Percentiles rank a stretch among this genome's conserved stretches.
These are phyloP conservation scores for Pseudisothecium myosuroides DNA, from an alignment of 225 moss, liverwort and hornwort genomes.

Conservation along the genomic window DNA sequence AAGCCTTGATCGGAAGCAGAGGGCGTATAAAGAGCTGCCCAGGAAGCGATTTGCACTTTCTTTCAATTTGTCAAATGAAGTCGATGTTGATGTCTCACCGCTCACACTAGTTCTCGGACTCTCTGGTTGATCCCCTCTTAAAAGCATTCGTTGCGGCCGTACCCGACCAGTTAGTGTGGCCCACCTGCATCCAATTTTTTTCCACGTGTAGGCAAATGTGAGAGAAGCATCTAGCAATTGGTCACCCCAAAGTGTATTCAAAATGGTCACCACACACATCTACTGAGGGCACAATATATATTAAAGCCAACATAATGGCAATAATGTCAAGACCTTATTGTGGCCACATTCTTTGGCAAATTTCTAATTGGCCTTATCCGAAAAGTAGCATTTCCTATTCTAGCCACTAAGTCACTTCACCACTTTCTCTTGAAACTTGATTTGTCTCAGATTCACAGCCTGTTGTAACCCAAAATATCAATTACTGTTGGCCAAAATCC, in stretches of 20 bases:
- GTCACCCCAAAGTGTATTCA: neutral
- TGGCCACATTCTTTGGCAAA: neutral
- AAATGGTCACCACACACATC: neutral
- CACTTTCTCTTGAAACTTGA: neutral
- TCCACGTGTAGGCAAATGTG: neutral
- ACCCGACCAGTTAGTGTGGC: conserved; percentile 83
- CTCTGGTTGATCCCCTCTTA: conserved; percentile 21
- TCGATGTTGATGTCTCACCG: neutral
- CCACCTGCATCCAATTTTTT: conserved; percentile 55
- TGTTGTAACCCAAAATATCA: neutral
- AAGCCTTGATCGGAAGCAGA: conserved; percentile 57
- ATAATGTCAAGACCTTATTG: neutral
- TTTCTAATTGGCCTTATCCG: neutral
- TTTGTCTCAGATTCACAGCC: neutral
- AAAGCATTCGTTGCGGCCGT: conserved; percentile 66
- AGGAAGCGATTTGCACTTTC: conserved; percentile 18
- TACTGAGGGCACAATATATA: neutral
- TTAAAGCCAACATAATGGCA: neutral
- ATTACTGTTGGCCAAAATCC: neutral
- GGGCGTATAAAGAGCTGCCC: conserved; percentile 56
- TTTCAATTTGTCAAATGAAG: neutral
- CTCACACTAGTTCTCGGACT: conserved; percentile 9
- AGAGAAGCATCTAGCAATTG: neutral
- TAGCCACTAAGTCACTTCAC: neutral
- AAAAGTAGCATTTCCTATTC: neutral